Base-by-base conservation (phyloP, 495 filamentous ascomycete genomes). In the Aspergillus avenaceus region DNA sequence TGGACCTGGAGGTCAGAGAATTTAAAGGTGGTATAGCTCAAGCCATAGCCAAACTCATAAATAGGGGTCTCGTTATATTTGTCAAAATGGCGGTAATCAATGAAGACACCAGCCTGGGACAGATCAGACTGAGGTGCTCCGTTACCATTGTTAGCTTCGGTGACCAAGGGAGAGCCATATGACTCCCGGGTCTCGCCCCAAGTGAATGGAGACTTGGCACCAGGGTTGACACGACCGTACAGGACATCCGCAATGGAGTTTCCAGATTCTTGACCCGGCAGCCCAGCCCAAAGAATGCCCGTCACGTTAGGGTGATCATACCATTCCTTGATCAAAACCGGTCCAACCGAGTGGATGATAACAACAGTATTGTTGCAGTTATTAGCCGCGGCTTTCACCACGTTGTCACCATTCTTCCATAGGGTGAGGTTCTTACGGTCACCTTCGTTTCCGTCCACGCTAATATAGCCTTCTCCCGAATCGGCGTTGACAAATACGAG, bases 1-100 rank as follows among this genome's bases (percentile, higher is more conserved):
- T 69, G 63, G 50, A 97, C 74, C 21, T 81, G 60, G 14, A 97
- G 69, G 60, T 90, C 76, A 38, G 87, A 86, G 75, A 91, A 95
- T 16, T 77, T 64, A 62, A 91, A 97, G 8, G 77, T 91, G 18
- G 91, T 95, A 71, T 97, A 97, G 56, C 83, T 89, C 52, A 97
- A 70, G 34, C 93, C 93, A 65, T 82, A 90, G 8, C 93, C 93
- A 55, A 97, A 98, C 64, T 95, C 90, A 64, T 87, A 98, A 49
- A 88, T 83, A 1, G 93, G 90, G 19, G 82, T 76, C 45, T 86
- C 79, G 31, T 83, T 72, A 24, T 75, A 72, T 66, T 84, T 85
- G 74, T 98, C 93, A 41, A 98, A 88, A 49, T 83, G 73, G 46
- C 93, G 88, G 69, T 98, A 98, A 69, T 98, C 93, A 66, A 96